Evolutionary conservation across 2,329 filamentous ascomycete genomes (phyloP).

Genomic region (Colletotrichum endophyticum): DNA sequence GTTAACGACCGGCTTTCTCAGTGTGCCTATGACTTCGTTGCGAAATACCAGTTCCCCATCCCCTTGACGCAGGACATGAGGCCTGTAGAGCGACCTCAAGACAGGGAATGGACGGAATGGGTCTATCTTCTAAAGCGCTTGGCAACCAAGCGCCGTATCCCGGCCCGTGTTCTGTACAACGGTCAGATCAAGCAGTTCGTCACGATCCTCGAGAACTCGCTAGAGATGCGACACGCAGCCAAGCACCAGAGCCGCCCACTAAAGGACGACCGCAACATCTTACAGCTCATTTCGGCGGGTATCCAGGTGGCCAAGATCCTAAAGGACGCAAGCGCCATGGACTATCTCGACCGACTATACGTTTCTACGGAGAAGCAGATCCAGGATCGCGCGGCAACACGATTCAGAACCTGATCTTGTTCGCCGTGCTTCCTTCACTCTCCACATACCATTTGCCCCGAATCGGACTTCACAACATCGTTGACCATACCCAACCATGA

Average conservation of each 20-base stretch:
- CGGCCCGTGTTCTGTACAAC: constrained; percentile 83
- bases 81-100: constrained; percentile 73
- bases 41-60: constrained; percentile 90
- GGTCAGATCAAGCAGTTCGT: constrained; percentile 92
- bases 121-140: constrained; percentile 85
- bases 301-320: constrained; percentile 88
- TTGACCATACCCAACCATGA: background rate
- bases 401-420: constrained; percentile 39
- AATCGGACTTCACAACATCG: background rate
- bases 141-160: constrained; percentile 85
- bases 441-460: background rate
- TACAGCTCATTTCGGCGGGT: constrained; percentile 86
- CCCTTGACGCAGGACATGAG: constrained; percentile 84
- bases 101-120: constrained; percentile 92
- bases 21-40: constrained; percentile 89
- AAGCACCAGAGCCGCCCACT: constrained; percentile 83
- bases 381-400: constrained; percentile 63
- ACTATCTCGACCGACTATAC: constrained; percentile 81
- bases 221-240: constrained; percentile 86
- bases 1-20: constrained; percentile 86
- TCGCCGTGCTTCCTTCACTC: background rate
- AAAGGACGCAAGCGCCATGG: constrained; percentile 84
- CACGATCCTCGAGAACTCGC: constrained; percentile 84
- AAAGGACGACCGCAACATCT: constrained; percentile 87
- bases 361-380: constrained; percentile 81